Conservation (phyloP, 768 basidiomycete species). For the Lactarius quietus region DNA sequence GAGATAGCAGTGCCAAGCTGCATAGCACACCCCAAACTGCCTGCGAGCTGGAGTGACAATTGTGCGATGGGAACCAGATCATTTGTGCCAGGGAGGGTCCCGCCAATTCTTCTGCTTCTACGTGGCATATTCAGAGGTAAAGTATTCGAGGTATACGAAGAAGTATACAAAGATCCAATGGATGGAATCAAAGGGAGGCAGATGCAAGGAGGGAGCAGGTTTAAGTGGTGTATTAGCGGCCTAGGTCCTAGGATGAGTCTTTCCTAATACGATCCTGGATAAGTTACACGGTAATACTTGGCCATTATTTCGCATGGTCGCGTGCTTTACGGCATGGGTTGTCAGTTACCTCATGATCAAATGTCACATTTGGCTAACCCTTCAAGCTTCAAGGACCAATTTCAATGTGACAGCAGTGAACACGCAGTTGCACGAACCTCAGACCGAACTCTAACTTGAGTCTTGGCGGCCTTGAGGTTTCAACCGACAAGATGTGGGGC, state of each 20-base stretch:
- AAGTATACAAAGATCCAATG: neutral
- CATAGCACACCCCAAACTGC: slow-evolving; percentile 2
- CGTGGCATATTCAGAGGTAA: neutral
- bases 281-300: neutral
- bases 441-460: neutral
- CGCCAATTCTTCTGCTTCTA: neutral
- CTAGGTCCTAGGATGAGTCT: neutral
- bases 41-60: slow-evolving; percentile 7
- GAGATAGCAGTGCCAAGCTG: slow-evolving; percentile 7
- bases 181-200: neutral
- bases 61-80: neutral
- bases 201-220: neutral
- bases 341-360: neutral
- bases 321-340: neutral
- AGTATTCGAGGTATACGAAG: neutral
- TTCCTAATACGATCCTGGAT: neutral
- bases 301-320: neutral
- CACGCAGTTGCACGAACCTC: neutral
- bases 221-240: neutral
- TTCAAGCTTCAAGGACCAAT: neutral
- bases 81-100: neutral
- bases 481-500: neutral
- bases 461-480: neutral
- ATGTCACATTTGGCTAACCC: neutral
- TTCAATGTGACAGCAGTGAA: neutral